phyloP scores from a whole-genome alignment of 202 grass and related monocot genomes.

The Alloteropsis angusta region DNA sequence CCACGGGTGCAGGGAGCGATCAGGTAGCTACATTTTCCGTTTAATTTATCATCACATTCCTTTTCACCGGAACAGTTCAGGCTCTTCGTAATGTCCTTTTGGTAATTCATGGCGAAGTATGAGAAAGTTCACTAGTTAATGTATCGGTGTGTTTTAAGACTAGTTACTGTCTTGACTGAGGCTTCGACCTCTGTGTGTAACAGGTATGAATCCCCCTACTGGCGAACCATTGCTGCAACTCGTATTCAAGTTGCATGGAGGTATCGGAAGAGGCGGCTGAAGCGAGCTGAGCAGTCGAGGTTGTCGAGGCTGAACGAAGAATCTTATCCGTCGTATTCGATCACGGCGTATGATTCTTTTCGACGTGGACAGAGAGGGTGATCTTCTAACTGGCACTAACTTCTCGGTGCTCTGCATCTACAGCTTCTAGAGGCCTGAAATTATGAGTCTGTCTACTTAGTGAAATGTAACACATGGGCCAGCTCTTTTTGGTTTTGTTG shows the following conservation, averaged over 20 bases:
- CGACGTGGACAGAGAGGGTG: neutral
- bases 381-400: conserved; percentile 6
- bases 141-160: neutral
- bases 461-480: neutral
- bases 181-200: neutral
- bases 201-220: conserved; percentile 92
- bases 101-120: neutral
- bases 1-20: conserved; percentile 64
- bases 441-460: neutral
- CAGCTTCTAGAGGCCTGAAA: neutral
- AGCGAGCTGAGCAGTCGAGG: conserved; percentile 36
- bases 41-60: neutral
- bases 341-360: neutral
- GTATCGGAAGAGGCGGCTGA: conserved; percentile 68
- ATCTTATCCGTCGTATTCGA: conserved; percentile 5
- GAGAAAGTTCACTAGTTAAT: neutral
- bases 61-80: neutral
- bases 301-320: conserved; percentile 32
- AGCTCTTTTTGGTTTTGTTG: neutral
- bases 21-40: conserved; percentile 24
- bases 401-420: neutral
- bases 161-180: neutral
- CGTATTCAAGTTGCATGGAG: conserved; percentile 88
- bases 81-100: neutral
- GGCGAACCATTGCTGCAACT: conserved; percentile 73